phyloP scores from a whole-genome alignment of 768 basidiomycete genomes.

The Dioszegia aurantiaca region DNA sequence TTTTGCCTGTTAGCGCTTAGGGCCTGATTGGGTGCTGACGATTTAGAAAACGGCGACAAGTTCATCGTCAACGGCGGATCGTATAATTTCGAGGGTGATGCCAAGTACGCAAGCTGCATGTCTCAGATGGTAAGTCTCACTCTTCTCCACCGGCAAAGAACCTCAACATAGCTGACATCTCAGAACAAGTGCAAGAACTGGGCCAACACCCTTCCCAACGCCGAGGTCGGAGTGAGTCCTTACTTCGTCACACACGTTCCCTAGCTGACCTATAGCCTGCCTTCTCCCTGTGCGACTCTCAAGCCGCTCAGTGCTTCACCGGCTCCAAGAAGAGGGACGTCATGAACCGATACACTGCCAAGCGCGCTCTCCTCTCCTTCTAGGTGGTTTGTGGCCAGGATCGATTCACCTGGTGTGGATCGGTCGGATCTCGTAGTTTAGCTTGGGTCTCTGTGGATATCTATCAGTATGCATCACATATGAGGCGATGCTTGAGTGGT shows the following conservation, averaged over 20 bases:
- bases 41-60: not conserved
- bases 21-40: not conserved
- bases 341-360: not conserved
- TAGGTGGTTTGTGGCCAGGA: too few relatives aligned
- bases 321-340: constrained; percentile 9
- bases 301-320: not conserved
- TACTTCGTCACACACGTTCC: not conserved
- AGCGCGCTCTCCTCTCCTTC: too few relatives aligned
- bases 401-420: too few relatives aligned
- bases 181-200: constrained; percentile 14
- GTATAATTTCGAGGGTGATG: constrained; percentile 1
- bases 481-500: too few relatives aligned
- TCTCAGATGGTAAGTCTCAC: constrained; percentile 5
- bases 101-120: not conserved
- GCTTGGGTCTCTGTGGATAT: too few relatives aligned
- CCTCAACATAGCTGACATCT: not conserved
- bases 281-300: constrained; percentile 4
- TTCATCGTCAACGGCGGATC: not conserved
- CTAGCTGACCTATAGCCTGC: not conserved
- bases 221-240: constrained; percentile 9
- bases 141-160: not conserved
- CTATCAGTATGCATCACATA: too few relatives aligned
- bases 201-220: constrained; percentile 7
- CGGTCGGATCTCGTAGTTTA: too few relatives aligned
- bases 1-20: not conserved